Base-by-base conservation (phyloP, 805 yeast species). In the Teunomyces atbi region DNA sequence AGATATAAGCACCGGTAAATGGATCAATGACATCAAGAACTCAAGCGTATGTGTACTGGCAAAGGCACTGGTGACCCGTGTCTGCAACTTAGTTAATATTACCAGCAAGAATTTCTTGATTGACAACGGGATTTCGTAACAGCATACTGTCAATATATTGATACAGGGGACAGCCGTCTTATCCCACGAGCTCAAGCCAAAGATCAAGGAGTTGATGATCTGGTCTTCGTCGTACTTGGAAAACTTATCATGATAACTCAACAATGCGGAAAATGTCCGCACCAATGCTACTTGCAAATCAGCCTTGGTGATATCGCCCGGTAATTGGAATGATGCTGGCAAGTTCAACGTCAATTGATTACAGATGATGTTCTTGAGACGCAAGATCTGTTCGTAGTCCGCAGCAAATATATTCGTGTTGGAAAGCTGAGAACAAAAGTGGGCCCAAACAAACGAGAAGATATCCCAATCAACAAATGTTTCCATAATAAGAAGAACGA, bases 111-210 rank as follows among this genome's bases (percentile, higher is more conserved):
- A 84, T 56, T 84, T 83, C 60, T 84, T 86, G 45, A 90, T 74
- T 0, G 92, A 81, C 8, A 74, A 60, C 1, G 96, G 95, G 28
- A 86, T 73, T 59, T 88, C 96, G 60, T 86, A 89, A 59, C 96
- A 85, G 54, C 92, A 86, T 2, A 86, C 74, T 4, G 86, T 81
- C 47, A 91, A 68, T 36, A 84, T 83, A 54, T 89, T 89, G 23
- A 90, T 78, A 52, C 89, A 81, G 2, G 95, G 89, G 29, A 84
- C 78, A 0, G 89, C 87, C 0, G 95, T 82, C 49, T 79, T 80
- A 49, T 89, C 89, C 88, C 91, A 85, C 0, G 89, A 82, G 1
- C 82, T 77, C 44, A 87, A 64, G 0, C 88, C 87, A 39, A 74
- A 65, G 10, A 84, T 68, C 21, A 85, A 69, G 0, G 89, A 73